These are phyloP conservation scores for Strombidium stylifer DNA, from an alignment of 73 alveolate species.

Conservation along the genomic window DNA sequence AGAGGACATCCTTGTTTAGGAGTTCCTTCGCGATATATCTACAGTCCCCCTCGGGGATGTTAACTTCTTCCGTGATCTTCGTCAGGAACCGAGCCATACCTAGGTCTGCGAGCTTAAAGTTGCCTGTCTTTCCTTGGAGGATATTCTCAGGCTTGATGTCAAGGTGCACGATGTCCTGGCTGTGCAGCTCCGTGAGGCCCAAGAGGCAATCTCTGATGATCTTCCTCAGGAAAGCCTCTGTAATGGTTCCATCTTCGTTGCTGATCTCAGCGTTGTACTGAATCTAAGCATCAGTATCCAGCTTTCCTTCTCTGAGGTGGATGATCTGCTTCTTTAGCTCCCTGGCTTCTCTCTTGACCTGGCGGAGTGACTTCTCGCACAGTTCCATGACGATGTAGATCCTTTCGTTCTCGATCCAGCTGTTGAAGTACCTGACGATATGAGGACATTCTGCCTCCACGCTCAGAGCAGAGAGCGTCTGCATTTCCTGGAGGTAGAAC, in stretches of 20 bases:
- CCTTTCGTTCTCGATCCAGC: constrained; percentile 75
- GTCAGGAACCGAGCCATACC: constrained; percentile 78
- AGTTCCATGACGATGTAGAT: constrained; percentile 76
- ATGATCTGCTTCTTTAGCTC: no score
- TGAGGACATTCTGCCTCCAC: constrained; percentile 68
- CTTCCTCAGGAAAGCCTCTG: constrained; percentile 50
- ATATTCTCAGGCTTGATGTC: constrained; percentile 97
- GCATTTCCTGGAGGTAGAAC: constrained; percentile 67
- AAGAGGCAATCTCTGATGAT: constrained; percentile 66
- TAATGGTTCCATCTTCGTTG: neutral
- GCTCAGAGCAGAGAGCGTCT: constrained; percentile 74
- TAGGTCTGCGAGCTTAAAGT: constrained; percentile 91
- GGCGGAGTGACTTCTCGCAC: constrained; percentile 53
- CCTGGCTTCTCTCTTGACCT: constrained; percentile 2
- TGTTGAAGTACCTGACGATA: constrained; percentile 75
- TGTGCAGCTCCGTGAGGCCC: constrained; percentile 92
- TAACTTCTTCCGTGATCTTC: constrained; percentile 46
- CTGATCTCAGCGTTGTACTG: no score
- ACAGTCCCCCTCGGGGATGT: constrained; percentile 81
- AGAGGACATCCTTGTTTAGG: constrained; percentile 42
- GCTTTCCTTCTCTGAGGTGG: no score
- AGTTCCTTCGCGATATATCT: constrained; percentile 81
- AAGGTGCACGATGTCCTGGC: constrained; percentile 88
- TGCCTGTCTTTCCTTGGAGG: constrained; percentile 67
- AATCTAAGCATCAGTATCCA: no score